These are phyloP conservation scores for Saitozyma sp. DNA, from an alignment of 768 basidiomycete species.

Conservation along the genomic window DNA sequence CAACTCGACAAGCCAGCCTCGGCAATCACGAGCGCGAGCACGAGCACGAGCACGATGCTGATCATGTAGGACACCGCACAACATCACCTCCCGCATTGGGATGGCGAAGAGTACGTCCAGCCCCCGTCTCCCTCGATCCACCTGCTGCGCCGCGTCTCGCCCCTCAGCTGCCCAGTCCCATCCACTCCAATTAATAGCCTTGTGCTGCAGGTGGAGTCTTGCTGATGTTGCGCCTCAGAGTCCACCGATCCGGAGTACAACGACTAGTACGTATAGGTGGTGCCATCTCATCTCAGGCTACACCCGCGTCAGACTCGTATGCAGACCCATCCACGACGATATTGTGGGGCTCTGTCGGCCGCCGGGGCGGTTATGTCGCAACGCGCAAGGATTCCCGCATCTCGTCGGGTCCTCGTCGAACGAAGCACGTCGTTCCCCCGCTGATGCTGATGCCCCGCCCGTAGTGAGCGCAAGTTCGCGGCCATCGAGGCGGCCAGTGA, in stretches of 20 bases:
- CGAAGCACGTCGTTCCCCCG: background rate
- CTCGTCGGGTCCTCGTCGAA: background rate
- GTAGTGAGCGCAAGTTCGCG: conserved; percentile 66
- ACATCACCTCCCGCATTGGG: conserved; percentile 82
- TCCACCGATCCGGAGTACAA: conserved; percentile 87
- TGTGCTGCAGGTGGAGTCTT: no score
- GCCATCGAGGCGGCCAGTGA: conserved; percentile 77
- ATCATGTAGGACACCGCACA: conserved; percentile 74
- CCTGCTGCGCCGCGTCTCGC: conserved; percentile 9
- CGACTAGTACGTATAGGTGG: conserved; percentile 64
- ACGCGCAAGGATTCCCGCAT: no score
- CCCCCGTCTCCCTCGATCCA: conserved; percentile 7
- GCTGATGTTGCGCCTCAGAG: conserved; percentile 54
- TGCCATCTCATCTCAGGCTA: no score
- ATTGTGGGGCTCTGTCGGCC: background rate
- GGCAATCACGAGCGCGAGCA: background rate
- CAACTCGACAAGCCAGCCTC: background rate
- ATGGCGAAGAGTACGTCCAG: conserved; percentile 80
- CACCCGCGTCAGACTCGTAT: background rate
- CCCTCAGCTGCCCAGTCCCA: no score
- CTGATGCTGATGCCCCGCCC: conserved; percentile 1
- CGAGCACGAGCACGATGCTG: background rate
- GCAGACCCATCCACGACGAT: background rate
- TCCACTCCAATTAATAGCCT: no score
- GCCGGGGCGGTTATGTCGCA: no score